phyloP scores from a whole-genome alignment of 2,329 filamentous ascomycete genomes.

The Ascochyta koolunga region DNA sequence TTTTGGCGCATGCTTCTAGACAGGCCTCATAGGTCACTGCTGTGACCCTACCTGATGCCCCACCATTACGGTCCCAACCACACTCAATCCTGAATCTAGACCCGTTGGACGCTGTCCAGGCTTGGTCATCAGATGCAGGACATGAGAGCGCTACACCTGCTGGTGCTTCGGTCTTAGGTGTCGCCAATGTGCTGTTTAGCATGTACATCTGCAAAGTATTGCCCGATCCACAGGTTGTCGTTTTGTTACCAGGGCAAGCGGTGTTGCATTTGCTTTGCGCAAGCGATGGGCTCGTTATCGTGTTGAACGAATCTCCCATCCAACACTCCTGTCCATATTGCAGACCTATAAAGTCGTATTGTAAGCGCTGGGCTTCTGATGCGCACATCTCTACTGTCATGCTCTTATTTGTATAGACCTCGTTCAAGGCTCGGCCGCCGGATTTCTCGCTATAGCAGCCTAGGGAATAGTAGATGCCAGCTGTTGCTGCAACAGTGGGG shows the following conservation, averaged over 20 bases:
- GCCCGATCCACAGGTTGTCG: not conserved
- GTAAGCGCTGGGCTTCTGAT: not conserved
- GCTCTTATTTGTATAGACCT: constrained; percentile 2
- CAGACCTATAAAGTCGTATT: constrained; percentile 10
- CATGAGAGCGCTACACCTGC: not conserved
- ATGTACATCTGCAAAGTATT: constrained; percentile 9
- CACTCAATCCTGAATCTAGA: constrained; percentile 6
- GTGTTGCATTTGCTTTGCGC: constrained; percentile 2
- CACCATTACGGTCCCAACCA: constrained; percentile 10
- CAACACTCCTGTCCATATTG: constrained; percentile 9
- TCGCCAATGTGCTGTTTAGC: constrained; percentile 7
- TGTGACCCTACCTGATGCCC: not conserved
- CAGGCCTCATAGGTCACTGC: not conserved
- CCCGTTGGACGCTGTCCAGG: constrained; percentile 1
- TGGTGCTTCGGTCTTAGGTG: not conserved
- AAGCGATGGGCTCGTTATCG: not conserved
- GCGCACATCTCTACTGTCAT: constrained; percentile 11
- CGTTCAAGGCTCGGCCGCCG: not conserved
- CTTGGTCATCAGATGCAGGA: not conserved
- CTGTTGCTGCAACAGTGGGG: constrained; percentile 1
- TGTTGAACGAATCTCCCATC: constrained; percentile 9
- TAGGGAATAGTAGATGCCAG: constrained; percentile 3
- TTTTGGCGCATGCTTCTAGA: constrained; percentile 4
- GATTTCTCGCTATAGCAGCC: constrained; percentile 7
- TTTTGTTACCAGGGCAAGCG: constrained; percentile 2